Evolutionary conservation across 1,284 basidiomycete species (phyloP).

Genomic region (Thelephora terrestris): DNA sequence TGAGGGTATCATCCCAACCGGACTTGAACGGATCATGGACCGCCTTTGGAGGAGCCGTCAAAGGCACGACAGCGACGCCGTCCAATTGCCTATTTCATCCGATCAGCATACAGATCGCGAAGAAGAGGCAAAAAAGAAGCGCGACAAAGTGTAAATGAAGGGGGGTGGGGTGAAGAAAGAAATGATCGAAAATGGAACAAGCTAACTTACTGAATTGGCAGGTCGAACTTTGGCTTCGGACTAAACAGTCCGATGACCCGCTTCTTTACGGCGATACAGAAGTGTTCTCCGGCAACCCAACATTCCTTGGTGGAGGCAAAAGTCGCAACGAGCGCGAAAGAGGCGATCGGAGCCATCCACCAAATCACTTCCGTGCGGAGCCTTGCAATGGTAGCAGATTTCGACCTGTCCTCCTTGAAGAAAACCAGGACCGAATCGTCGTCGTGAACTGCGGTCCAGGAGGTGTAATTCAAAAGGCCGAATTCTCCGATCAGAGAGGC

Average conservation of each 20-base stretch:
- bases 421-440: slow-evolving; percentile 21
- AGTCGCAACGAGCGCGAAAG: slow-evolving; percentile 28
- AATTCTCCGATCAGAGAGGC: slow-evolving; percentile 21
- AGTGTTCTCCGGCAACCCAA: too few relatives aligned
- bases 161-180: slow-evolving; percentile 7
- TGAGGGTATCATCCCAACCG: slow-evolving; percentile 44
- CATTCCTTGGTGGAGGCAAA: slow-evolving; percentile 19
- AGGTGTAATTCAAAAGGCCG: slow-evolving; percentile 22
- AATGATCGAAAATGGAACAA: slow-evolving; percentile 4
- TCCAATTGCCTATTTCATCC: too few relatives aligned
- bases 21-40: slow-evolving; percentile 27
- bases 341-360: slow-evolving; percentile 32
- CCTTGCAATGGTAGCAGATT: slow-evolving; percentile 5
- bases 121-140: not conserved
- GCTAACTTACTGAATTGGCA: slow-evolving; percentile 17
- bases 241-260: not conserved
- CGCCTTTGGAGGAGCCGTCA: too few relatives aligned
- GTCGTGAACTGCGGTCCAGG: slow-evolving; percentile 27
- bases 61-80: too few relatives aligned
- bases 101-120: slow-evolving; percentile 2
- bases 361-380: slow-evolving; percentile 23
- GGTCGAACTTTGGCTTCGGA: slow-evolving; percentile 6
- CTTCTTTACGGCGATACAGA: not conserved
- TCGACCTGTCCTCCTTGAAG: slow-evolving; percentile 6
- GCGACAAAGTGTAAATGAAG: not conserved